Evolutionary conservation across 2,329 filamentous ascomycete species (phyloP).

Genomic region (Pseudophaeomoniella oleicola): DNA sequence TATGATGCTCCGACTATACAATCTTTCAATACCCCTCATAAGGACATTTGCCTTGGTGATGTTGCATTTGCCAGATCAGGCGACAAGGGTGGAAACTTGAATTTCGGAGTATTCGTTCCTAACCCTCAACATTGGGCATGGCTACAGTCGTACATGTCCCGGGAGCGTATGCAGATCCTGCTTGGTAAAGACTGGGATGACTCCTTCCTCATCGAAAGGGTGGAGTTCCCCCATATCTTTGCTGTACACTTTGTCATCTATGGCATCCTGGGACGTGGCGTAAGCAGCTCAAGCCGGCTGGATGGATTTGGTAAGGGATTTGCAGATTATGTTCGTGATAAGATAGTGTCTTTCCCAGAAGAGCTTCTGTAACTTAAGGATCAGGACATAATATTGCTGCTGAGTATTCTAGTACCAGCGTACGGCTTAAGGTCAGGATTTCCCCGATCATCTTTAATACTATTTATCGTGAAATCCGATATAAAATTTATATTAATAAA

Average conservation of each 20-base stretch:
- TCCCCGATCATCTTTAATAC: too few species aligned
- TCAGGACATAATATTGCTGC: too few species aligned
- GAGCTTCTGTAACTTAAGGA: too few species aligned
- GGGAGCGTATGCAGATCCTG: constrained; percentile 12
- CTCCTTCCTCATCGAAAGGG: constrained; percentile 25
- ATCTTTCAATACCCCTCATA: too few species aligned
- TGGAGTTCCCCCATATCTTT: constrained; percentile 29
- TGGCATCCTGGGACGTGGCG: constrained; percentile 22
- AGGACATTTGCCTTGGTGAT: constrained; percentile 17
- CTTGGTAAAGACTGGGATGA: constrained; percentile 22
- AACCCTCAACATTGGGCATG: constrained; percentile 16
- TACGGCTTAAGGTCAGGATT: too few species aligned
- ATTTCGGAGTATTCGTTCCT: constrained; percentile 21
- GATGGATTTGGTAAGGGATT: constrained; percentile 26
- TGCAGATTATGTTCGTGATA: constrained; percentile 21
- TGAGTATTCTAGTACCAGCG: too few species aligned
- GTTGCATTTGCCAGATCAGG: constrained; percentile 20
- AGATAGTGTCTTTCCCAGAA: constrained; percentile 20
- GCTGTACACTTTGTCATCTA: constrained; percentile 24
- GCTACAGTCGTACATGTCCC: constrained; percentile 13
- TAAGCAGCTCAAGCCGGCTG: constrained; percentile 19
- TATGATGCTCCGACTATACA: too few species aligned
- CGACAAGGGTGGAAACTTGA: constrained; percentile 20
- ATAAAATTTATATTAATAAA: too few species aligned
- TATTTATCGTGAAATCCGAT: too few species aligned